Evolutionary conservation across 1,284 basidiomycete species (phyloP), one percentile per base, ranked within the genome.

Genomic region (Xerocomus minutiporus): DNA sequence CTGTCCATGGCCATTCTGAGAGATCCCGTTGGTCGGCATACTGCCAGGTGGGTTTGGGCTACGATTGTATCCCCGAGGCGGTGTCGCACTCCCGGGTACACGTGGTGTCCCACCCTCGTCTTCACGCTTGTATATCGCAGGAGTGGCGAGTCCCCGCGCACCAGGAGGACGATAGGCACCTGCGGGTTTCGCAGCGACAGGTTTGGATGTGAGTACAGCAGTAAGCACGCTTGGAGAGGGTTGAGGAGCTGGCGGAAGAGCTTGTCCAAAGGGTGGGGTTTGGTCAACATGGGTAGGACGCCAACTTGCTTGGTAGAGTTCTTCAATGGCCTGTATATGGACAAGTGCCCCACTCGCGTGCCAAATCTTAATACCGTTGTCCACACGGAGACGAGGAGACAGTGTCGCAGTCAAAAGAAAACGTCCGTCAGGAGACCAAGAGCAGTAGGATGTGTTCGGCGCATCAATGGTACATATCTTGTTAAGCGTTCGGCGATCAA

Each of bases 341-440:
- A 97, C 70, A 23, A 99, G 81, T 5, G 85, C 78, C 8, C 96
- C 95, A 0, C 86, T 83, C 70, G 91, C 94, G 71, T 97, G 94
- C 90, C 91, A 98, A 55, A 99, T 80, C 73, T 93, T 94, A 70
- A 98, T 85, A 2, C 96, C 93, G 64, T 98, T 98, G 74, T 99
- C 96, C 50, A 99, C 97, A 38, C 97, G 85, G 50, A 99, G 73
- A 31, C 97, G 83, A 1, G 97, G 96, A 15, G 91, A 94, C 29
- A 98, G 81, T 0, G 93, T 98, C 1, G 94, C 94, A 1, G 95
- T 97, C 61, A 99, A 78, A 42, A 99, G 79, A 75, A 89, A 96
- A 45, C 90, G 85, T 9, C 96, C 96, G 61, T 94, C 92, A 0
- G 94, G 91, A 23, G 91, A 92, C 95, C 96, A 99, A 68, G 96